These are phyloP conservation scores for Erodium texanum DNA, from an alignment of 441 rosid genomes.

Conservation along the genomic window DNA sequence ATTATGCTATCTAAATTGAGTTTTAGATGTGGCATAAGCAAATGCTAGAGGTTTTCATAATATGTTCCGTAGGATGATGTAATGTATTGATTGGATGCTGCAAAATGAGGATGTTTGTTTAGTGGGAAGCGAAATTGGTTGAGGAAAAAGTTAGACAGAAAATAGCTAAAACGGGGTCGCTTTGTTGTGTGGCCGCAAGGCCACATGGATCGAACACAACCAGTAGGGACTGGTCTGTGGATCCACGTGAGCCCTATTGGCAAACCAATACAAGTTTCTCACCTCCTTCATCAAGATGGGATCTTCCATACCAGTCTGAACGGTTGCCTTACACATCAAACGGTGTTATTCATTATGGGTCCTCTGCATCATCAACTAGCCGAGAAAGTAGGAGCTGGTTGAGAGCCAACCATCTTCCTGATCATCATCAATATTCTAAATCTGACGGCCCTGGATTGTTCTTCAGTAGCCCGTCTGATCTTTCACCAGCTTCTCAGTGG, in stretches of 20 bases:
- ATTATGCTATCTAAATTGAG: background rate
- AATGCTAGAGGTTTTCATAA: too few species aligned
- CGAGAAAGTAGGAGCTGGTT: constrained; percentile 39
- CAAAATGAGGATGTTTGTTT: background rate
- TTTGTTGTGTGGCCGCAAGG: constrained; percentile 78
- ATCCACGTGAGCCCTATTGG: constrained; percentile 51
- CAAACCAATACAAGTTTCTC: constrained; percentile 49
- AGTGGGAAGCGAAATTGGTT: constrained; percentile 15
- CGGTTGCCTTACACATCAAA: constrained; percentile 31
- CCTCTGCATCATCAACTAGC: constrained; percentile 50
- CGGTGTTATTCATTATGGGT: constrained; percentile 28
- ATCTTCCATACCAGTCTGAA: constrained; percentile 35
- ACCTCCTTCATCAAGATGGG: constrained; percentile 48
- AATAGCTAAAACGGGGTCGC: constrained; percentile 63
- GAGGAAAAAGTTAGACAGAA: constrained; percentile 22
- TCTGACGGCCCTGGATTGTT: constrained; percentile 31
- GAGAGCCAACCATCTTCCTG: constrained; percentile 23
- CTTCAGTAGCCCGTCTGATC: constrained; percentile 33
- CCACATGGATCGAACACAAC: constrained; percentile 51
- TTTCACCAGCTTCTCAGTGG: constrained; percentile 47
- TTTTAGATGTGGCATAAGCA: too few species aligned
- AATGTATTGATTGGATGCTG: constrained; percentile 1
- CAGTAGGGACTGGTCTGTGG: constrained; percentile 46
- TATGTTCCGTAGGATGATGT: background rate
- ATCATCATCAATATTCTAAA: constrained; percentile 20